These are phyloP conservation scores for Canna indica DNA, from an alignment of 176 grass and related monocot genomes.

Conservation along the genomic window DNA sequence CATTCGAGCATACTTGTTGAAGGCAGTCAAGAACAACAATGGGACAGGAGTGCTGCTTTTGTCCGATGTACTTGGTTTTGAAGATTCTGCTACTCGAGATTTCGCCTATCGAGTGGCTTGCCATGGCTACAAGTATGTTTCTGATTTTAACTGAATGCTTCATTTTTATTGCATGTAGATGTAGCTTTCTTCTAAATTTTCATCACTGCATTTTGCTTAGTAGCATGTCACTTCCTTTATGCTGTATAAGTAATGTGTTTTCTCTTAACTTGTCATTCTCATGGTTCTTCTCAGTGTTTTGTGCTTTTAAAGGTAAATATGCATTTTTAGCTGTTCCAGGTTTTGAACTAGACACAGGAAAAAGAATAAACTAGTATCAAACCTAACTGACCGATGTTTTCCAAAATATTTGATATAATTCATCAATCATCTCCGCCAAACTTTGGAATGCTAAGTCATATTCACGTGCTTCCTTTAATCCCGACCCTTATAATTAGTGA, in stretches of 20 bases:
- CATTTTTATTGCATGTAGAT: neutral
- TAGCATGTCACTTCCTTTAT: too few relatives aligned
- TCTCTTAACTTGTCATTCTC: too few relatives aligned
- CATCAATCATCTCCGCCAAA: neutral
- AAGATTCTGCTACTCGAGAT: conserved; percentile 72
- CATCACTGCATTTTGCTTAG: neutral
- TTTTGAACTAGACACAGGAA: neutral
- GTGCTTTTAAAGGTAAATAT: neutral
- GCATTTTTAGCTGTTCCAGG: too few relatives aligned
- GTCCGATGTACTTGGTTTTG: conserved; percentile 78
- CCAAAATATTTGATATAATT: neutral
- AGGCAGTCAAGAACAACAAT: conserved; percentile 97
- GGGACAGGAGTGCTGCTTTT: conserved; percentile 68
- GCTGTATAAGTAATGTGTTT: too few relatives aligned
- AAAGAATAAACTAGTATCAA: neutral
- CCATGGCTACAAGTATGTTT: conserved; percentile 83
- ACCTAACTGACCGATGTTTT: neutral
- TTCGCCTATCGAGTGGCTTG: conserved; percentile 88
- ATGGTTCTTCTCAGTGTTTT: too few relatives aligned
- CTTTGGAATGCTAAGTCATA: neutral
- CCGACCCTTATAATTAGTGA: neutral
- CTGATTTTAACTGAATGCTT: neutral
- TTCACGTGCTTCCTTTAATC: neutral
- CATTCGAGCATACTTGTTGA: conserved; percentile 50
- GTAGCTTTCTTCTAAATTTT: neutral